Evolutionary conservation across 495 filamentous ascomycete species (phyloP).

Genomic region (Penicillium desertorum): DNA sequence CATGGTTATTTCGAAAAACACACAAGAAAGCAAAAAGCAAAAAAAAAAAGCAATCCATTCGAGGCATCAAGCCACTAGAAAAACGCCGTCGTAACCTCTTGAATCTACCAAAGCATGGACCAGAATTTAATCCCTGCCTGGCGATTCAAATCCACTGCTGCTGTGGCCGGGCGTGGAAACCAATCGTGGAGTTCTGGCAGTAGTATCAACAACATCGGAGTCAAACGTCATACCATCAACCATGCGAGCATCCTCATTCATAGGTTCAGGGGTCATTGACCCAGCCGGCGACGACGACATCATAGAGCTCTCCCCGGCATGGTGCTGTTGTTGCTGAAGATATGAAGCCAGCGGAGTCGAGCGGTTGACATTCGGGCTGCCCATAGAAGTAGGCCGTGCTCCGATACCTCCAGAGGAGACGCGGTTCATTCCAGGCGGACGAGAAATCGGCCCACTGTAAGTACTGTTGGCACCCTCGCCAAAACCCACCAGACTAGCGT

Average conservation of each 20-base stretch:
- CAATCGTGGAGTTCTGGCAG: constrained; percentile 43
- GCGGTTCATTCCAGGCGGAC: constrained; percentile 30
- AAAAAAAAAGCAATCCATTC: not conserved
- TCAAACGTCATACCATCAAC: constrained; percentile 59
- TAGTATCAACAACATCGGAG: constrained; percentile 53
- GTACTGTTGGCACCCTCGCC: constrained; percentile 85
- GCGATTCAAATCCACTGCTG: constrained; percentile 18
- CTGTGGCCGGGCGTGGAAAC: constrained; percentile 28
- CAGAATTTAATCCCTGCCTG: constrained; percentile 19
- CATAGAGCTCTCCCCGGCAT: constrained; percentile 33
- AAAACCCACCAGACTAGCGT: constrained; percentile 76
- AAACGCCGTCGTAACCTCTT: constrained; percentile 18
- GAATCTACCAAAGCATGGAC: constrained; percentile 2
- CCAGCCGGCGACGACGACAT: constrained; percentile 35
- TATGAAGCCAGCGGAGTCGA: constrained; percentile 29
- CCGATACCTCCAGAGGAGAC: constrained; percentile 31
- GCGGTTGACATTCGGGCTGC: constrained; percentile 30
- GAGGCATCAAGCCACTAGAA: not conserved
- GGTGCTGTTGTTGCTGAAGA: constrained; percentile 29
- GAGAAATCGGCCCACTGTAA: constrained; percentile 68
- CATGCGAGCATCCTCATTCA: constrained; percentile 48
- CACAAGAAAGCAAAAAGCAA: no score
- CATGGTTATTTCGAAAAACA: not conserved
- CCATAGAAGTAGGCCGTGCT: constrained; percentile 37
- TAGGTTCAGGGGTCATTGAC: constrained; percentile 42